Evolutionary conservation across 495 filamentous ascomycete species (phyloP), one percentile per base, ranked within the genome.

Genomic region (Neurospora sp.): DNA sequence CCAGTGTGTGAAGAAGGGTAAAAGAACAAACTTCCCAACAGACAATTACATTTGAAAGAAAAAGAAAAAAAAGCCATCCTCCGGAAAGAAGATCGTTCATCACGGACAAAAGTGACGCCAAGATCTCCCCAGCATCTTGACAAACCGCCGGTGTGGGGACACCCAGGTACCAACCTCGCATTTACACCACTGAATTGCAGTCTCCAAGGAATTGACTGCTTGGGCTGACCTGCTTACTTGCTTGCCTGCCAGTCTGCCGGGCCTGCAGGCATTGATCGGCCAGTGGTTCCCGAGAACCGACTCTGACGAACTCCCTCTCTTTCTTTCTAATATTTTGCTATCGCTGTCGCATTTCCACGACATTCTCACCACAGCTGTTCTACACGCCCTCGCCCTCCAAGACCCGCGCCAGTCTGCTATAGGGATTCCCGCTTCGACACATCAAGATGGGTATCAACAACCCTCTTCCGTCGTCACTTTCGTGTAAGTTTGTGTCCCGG

Each of bases 381-480:
- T 66, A 66, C 28, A 34, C 54, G 54, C 24, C 28, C 54, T 66
- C 69, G 54, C 28, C 11, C 54, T 66, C 11, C 28, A 34, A 19
- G 54, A 66, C 54, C 54, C 54, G 54, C 28, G 28, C 28, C 54
- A 31, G 54, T 66, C 54, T 34, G 54, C 54, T 34, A 34, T 66
- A 66, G 54, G 54, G 54, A 66, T 34, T 66, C 28, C 15, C 28
- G 54, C 28, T 66, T 66, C 54, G 28, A 66, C 31, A 66, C 28
- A 9, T 31, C 54, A 66, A 66, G 24, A 86, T 89, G 86, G 87
- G 87, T 74, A 82, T 89, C 79, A 82, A 89, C 76, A 89, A 89
- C 77, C 86, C 86, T 74, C 84, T 89, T 42, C 87, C 87, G 78
- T 87, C 86, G 78, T 87, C 85, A 74, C 82, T 89, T 83, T 85